Base-by-base conservation (phyloP, 1,139 yeast genomes). In the Arxiozyma heterogenica region DNA sequence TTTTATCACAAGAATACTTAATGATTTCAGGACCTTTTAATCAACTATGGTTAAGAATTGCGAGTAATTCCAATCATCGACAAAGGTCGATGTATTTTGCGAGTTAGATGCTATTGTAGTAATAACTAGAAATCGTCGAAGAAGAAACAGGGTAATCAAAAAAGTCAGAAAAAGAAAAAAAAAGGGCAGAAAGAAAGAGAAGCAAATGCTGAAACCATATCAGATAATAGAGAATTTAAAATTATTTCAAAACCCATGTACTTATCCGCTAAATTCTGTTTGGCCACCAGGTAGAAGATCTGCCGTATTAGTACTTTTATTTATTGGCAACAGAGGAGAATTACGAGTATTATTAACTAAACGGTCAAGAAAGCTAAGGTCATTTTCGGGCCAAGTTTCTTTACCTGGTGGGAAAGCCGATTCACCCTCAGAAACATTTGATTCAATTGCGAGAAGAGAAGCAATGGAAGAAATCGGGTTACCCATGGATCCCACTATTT, bases 361-460 rank as follows among this genome's bases (percentile, higher is more conserved):
- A 63, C 71, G 96, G 58, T 83, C 95, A 15, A 75, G 86, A 51
- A 75, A 77, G 52, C 72, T 90, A 61, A 75, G 83, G 49, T 80
- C 79, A 53, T 90, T 88, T 69, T 86, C 95, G 0, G 96, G 96
- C 7, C 96, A 90, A 66, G 86, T 88, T 17, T 86, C 95, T 4
- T 73, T 90, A 22, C 96, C 97, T 2, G 96, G 96, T 3, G 97
- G 96, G 3, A 83, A 83, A 64, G 86, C 93, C 7, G 96, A 89
- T 66, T 67, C 63, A 48, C 80, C 76, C 0, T 64, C 73, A 4
- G 96, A 89, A 66, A 68, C 80, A 18, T 87, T 85, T 57, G 84
- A 86, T 77, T 76, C 76, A 52, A 84, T 86, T 42, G 83, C 95
- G 0, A 73, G 95, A 57, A 74, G 97, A 50, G 97, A 90, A 70